Base-by-base conservation (phyloP, 2,329 filamentous ascomycete species). In the Aspergillus ruber region DNA sequence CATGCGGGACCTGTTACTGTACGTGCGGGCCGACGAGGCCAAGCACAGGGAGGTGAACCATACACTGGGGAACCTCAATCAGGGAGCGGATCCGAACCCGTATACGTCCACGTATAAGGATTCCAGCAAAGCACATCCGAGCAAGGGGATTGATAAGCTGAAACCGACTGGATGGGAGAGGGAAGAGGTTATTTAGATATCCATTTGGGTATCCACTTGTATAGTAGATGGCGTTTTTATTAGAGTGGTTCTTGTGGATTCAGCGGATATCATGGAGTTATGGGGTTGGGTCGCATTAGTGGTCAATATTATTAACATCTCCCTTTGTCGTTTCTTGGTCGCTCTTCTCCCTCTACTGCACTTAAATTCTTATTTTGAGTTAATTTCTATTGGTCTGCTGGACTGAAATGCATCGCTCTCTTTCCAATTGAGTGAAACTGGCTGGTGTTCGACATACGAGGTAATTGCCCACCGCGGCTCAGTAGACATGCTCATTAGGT, bases 11-110 rank as follows among this genome's bases (percentile, higher is more conserved):
- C 70, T 97, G 51, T 77, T 97, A 45, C 72, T 93, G 44, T 96
- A 97, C 66, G 87, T 96, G 56, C 80, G 90, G 25, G 88, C 86
- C n/a, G 87, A 91, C 62, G 90, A 95, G 69, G 88, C 88, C 3
- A 87, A 88, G 65, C 90, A 95, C 63, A 80, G 93, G 29, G 93
- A 95, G 63, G 91, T 97, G 58, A 97, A 98, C 71, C 93, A 98
- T 67, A 97, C 93, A 0, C 72, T 98, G 38, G 83, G 86, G 44
- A 97, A 97, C 64, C 75, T 98, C 49, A 76, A 95, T 57, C 89
- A 93, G 64, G 83, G 81, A 45, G 77, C 83, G 29, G 93, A 98
- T 62, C 90, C 91, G 2, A 98, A 98, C 62, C 93, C 93, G 2
- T 98, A 93, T 62, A 85, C 88, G 41, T 87, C 84, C 67, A 78